Evolutionary conservation across 768 basidiomycete genomes (phyloP).

Genomic region (Boletus reticulatus): DNA sequence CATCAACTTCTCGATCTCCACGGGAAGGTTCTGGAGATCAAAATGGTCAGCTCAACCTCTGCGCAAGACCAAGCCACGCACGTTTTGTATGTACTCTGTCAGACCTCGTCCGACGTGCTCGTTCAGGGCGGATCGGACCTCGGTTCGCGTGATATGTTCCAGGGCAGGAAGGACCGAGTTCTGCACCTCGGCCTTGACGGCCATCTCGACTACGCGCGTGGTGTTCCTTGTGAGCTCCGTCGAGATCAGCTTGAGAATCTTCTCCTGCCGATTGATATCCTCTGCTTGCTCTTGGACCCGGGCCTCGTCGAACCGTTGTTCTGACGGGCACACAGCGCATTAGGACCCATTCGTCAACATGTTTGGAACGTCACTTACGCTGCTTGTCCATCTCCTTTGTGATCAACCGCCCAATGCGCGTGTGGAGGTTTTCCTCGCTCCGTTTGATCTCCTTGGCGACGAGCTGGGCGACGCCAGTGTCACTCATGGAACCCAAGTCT

Average conservation of each 20-base stretch:
- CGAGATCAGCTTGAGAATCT: slow-evolving; percentile 85
- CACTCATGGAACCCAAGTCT: slow-evolving; percentile 39
- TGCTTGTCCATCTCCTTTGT: slow-evolving; percentile 90
- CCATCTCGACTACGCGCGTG: slow-evolving; percentile 85
- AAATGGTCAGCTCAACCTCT: slow-evolving; percentile 1
- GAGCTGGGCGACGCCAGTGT: slow-evolving; percentile 54
- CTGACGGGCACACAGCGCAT: slow-evolving; percentile 37
- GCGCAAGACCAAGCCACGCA: slow-evolving; percentile 25
- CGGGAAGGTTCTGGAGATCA: slow-evolving; percentile 59
- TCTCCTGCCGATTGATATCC: slow-evolving; percentile 84
- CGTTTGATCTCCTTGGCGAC: slow-evolving; percentile 77
- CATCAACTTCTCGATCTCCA: slow-evolving; percentile 77
- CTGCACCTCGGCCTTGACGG: slow-evolving; percentile 82
- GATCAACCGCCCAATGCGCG: slow-evolving; percentile 73
- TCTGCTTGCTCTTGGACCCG: slow-evolving; percentile 75
- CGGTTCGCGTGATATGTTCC: slow-evolving; percentile 77
- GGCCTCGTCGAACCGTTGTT: slow-evolving; percentile 81
- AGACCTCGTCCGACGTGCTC: slow-evolving; percentile 76
- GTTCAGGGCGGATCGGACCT: slow-evolving; percentile 75
- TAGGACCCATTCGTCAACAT: slow-evolving; percentile 1
- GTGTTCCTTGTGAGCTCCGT: slow-evolving; percentile 86
- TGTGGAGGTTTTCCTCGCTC: slow-evolving; percentile 78
- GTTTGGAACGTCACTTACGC: slow-evolving; percentile 48
- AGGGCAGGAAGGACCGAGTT: slow-evolving; percentile 80
- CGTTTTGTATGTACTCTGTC: slow-evolving; percentile 70